A percentile compares a stretch with the other conserved stretches of the same genome.
phyloP scores from a whole-genome alignment of 2,329 filamentous ascomycete species.

The Cadophora malorum region DNA sequence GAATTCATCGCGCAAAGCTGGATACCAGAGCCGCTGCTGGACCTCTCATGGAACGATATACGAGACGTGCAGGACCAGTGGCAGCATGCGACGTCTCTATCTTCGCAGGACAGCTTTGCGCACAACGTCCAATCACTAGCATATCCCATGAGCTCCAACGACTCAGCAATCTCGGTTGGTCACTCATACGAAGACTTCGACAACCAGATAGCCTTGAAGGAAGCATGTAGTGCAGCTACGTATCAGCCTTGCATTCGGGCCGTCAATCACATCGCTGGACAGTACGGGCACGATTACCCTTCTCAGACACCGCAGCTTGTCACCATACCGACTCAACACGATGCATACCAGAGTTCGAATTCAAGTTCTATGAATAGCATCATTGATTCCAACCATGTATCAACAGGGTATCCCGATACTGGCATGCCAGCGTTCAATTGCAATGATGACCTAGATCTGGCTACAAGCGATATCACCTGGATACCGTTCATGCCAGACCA shows the following conservation, averaged over 20 bases:
- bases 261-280: conserved; percentile 7
- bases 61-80: neutral
- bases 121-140: neutral
- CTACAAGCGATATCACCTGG: neutral
- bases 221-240: neutral
- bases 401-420: neutral
- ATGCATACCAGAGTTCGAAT: conserved; percentile 2
- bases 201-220: neutral
- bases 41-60: neutral
- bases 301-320: conserved; percentile 22
- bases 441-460: neutral
- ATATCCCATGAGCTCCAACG: neutral
- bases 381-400: neutral
- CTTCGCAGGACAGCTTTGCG: neutral
- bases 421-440: too few species aligned
- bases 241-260: conserved; percentile 14
- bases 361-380: conserved; percentile 1
- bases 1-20: conserved; percentile 19
- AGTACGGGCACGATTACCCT: conserved; percentile 12
- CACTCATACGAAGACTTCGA: neutral
- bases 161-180: neutral
- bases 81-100: neutral
- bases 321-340: neutral
- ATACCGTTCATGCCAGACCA: neutral
- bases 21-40: conserved; percentile 11